Percentiles rank a stretch among this genome's conserved stretches.
phyloP scores from a whole-genome alignment of 2,329 filamentous ascomycete genomes.

The Penicillium sp. region DNA sequence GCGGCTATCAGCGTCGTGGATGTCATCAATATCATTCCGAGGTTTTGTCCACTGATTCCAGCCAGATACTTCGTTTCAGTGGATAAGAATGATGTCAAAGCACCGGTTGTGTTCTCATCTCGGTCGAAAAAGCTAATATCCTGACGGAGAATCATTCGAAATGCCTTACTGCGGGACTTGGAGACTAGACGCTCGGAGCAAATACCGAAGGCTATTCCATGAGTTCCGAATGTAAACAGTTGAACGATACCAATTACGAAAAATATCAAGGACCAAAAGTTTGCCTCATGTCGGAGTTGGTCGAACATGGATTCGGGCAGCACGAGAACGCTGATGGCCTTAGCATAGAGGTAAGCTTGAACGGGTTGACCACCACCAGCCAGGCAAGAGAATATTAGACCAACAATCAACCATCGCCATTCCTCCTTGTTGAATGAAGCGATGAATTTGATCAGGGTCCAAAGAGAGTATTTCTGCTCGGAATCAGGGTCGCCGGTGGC shows the following conservation, averaged over 20 bases:
- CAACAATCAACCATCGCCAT: conserved; percentile 69
- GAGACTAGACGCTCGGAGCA: conserved; percentile 86
- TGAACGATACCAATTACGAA: conserved; percentile 77
- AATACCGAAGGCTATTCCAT: conserved; percentile 75
- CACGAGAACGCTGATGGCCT: conserved; percentile 74
- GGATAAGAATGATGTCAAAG: conserved; percentile 82
- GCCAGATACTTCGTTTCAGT: conserved; percentile 87
- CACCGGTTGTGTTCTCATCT: conserved; percentile 85
- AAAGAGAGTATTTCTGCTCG: conserved; percentile 61
- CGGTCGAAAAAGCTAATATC: conserved; percentile 90
- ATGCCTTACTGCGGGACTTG: conserved; percentile 77
- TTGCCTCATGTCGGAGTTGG: conserved; percentile 66
- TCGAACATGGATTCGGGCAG: conserved; percentile 53
- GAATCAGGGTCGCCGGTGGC: background rate
- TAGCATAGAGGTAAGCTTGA: conserved; percentile 81
- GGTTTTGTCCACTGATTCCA: conserved; percentile 80
- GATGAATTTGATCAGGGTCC: conserved; percentile 76
- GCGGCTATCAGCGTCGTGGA: conserved; percentile 75
- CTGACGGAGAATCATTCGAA: conserved; percentile 85
- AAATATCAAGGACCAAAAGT: conserved; percentile 90
- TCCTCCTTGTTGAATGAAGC: conserved; percentile 76
- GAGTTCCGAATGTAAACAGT: conserved; percentile 66
- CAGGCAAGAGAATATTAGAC: conserved; percentile 71
- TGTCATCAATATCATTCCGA: conserved; percentile 83
- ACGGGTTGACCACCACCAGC: conserved; percentile 79